Percentiles rank a stretch among this genome's conserved stretches.
phyloP scores from a whole-genome alignment of 1,284 basidiomycete species.

The Agroathelia rolfsii region DNA sequence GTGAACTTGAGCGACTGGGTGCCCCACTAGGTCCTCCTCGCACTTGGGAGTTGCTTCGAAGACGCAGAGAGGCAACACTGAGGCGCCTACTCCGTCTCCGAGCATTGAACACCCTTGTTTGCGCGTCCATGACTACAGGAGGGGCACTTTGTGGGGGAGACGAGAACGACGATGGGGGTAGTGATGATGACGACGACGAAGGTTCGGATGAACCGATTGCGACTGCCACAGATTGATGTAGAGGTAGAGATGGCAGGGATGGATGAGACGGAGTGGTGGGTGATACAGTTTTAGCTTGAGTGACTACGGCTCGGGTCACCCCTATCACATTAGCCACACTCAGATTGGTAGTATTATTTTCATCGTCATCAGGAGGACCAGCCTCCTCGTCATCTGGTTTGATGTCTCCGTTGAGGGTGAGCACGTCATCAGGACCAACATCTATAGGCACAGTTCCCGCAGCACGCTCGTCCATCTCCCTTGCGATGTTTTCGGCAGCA shows the following conservation, averaged over 20 bases:
- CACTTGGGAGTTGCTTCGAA: constrained; percentile 25
- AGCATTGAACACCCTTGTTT: too few species aligned
- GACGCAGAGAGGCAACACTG: constrained; percentile 48
- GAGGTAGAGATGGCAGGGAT: constrained; percentile 8
- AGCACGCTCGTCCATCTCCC: constrained; percentile 50
- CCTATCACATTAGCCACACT: constrained; percentile 32
- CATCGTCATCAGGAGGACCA: constrained; percentile 17
- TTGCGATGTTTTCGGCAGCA: constrained; percentile 60
- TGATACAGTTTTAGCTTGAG: constrained; percentile 16
- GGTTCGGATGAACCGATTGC: constrained; percentile 9
- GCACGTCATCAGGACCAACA: constrained; percentile 24
- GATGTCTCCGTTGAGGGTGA: constrained; percentile 16
- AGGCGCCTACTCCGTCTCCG: constrained; percentile 46
- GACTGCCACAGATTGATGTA: constrained; percentile 13
- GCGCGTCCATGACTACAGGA: too few species aligned
- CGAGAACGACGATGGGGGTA: constrained; percentile 28
- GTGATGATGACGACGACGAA: constrained; percentile 18
- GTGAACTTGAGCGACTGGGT: too few species aligned
- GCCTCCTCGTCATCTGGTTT: constrained; percentile 16
- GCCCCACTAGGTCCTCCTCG: too few species aligned
- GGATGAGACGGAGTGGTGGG: constrained; percentile 11
- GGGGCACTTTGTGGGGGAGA: too few species aligned
- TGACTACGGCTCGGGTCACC: constrained; percentile 22
- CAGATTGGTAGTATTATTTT: constrained; percentile 30
- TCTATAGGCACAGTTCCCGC: constrained; percentile 23